Base-by-base conservation (phyloP, 768 basidiomycete species). In the Strobilomyces echinocephalus region DNA sequence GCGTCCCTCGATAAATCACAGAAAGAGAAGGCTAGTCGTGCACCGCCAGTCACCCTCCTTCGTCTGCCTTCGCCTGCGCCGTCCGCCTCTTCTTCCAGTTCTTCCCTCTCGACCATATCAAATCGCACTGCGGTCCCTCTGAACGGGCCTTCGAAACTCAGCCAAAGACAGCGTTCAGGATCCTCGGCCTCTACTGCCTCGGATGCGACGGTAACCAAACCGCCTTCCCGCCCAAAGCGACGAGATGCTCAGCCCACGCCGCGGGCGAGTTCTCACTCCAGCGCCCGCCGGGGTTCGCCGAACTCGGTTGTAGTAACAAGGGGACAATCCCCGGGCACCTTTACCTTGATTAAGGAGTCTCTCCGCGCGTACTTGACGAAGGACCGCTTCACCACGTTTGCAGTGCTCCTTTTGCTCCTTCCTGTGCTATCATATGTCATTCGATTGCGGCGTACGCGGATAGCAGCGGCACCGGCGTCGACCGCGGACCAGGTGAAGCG, bases 91-190 rank as follows among this genome's bases (percentile, higher is more conserved):
- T 81, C 82, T 0, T 87, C 87, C 0, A 65, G 62, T 0, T 85
- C 88, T 0, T 85, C 86, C 4, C 72, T 84, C 30, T 88, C 87
- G 0, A 87, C 85, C 8, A 76, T 79, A 3, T 89, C 87, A 0
- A 87, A 84, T 24, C 85, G 84, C 57, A 90, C 88, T 5, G 76
- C 83, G 3, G 82, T 86, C 20, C 87, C 87, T 42, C 53, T 55
- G 18, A 58, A 41, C 3, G 43, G 43, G 18, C 54, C 55, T 12
- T 54, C 60, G 33, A 60, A 56, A 43, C 56, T 60, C 4, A 35
- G 50, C 26, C 58, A 57, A 41, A 54, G 50, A 24, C 55, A 54
- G 21, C 59, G 51, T 14, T 50, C 64, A 7, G 21, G 45, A 5
- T 69, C 67, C 24, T 62, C 60, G 3, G 67, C 45, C 3, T 68